These are phyloP conservation scores for Leishmania lainsoni DNA, from an alignment of 208 protist genomes.

Conservation along the genomic window DNA sequence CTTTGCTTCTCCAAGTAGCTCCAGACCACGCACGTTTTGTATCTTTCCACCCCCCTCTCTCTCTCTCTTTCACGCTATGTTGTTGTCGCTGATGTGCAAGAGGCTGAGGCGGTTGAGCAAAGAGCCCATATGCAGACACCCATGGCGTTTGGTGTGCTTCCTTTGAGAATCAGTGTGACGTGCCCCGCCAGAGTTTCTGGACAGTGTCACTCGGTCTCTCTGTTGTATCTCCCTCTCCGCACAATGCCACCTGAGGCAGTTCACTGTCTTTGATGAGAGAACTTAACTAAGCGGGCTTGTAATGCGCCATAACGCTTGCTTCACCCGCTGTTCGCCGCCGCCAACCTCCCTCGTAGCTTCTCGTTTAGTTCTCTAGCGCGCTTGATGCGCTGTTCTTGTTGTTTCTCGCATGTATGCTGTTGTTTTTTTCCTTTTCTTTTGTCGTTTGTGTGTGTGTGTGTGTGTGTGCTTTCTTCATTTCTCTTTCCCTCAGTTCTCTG, in stretches of 20 bases:
- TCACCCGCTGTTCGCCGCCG: not conserved
- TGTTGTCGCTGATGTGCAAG: not conserved
- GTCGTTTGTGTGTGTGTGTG: no score
- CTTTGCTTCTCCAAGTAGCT: constrained; percentile 7
- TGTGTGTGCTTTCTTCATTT: not conserved
- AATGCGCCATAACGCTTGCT: not conserved
- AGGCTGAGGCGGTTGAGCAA: not conserved
- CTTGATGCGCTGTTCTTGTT: not conserved
- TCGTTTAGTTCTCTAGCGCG: not conserved
- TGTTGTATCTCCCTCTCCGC: not conserved
- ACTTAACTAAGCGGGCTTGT: not conserved
- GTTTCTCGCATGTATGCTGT: not conserved
- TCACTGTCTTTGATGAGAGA: not conserved
- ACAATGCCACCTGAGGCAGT: not conserved
- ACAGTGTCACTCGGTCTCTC: not conserved
- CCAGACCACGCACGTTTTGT: not conserved
- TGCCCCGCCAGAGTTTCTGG: not conserved
- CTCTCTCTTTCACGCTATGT: not conserved
- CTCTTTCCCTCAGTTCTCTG: not conserved
- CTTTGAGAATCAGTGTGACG: not conserved
- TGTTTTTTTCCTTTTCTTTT: not conserved
- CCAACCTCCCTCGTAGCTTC: not conserved
- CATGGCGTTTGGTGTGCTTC: not conserved
- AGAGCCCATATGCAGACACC: not conserved
- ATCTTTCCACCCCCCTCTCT: constrained; percentile 10